Base-by-base conservation (phyloP, 495 filamentous ascomycete genomes). In the Daldinia concentrica region DNA sequence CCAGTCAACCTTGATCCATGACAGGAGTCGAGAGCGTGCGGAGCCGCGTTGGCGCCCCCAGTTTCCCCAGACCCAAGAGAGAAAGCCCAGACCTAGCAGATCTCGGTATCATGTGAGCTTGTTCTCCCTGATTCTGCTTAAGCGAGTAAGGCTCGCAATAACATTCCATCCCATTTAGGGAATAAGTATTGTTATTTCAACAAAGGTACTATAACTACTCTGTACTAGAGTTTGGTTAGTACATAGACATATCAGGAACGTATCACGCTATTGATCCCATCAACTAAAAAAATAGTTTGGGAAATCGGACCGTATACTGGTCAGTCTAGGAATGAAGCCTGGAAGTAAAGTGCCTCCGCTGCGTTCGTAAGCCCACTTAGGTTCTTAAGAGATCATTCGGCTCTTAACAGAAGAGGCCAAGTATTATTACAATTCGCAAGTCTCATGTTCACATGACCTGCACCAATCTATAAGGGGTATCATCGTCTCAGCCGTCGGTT, bases 71-170 rank as follows among this genome's bases (percentile, higher is more conserved):
- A 51, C 48, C 59, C 54, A 34, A 58, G 22, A 14, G 30, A 68
- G 29, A 45, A 32, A 64, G 52, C 19, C 64, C 37, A 62, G 70
- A 30, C 55, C 64, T 6, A 57, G 59, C 45, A 54, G 60, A 34
- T 50, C 17, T 64, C 45, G 50, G 70, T 61, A 65, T 72, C 70
- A 72, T 64, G 70, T 72, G 70, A 62, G 60, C 39, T 57, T 63
- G 7, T 14, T 55, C 43, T 61, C 51, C 51, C 36, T 58, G 12
- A 26, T 52, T 67, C 43, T 52, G 32, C 22, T 37, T 55, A n/a
- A 29, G 27, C 29, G 37, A 32, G 43, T 43, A 22, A 27, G 51
- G 37, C 30, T 64, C 62, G 37, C 32, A 9, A 63, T 29, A 50
- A 39, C 51, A 68, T 68, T 52, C 36, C 36, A 54, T 30, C 14